A percentile compares a stretch with the other conserved stretches of the same genome.
These are phyloP conservation scores for Casuarina glauca DNA, from an alignment of 306 rosid species.

Conservation along the genomic window DNA sequence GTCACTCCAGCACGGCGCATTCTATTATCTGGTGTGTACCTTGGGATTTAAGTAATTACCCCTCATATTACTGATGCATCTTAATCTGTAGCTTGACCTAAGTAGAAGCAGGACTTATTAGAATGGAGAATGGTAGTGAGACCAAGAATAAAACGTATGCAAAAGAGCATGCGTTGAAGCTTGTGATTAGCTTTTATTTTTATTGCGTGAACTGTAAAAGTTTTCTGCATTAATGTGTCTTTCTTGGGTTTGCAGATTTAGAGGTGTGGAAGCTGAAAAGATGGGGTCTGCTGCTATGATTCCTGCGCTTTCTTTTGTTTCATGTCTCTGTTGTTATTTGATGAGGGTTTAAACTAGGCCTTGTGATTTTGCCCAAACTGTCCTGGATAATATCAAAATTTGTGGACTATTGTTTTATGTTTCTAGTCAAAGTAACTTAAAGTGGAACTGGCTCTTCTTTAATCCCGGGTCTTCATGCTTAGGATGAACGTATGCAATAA, in stretches of 20 bases:
- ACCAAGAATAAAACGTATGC: background rate
- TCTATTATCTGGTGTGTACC: constrained; percentile 62
- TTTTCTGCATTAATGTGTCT: background rate
- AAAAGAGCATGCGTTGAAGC: background rate
- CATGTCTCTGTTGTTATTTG: constrained; percentile 18
- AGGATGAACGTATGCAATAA: constrained; percentile 17
- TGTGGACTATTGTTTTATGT: constrained; percentile 27
- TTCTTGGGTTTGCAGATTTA: constrained; percentile 58
- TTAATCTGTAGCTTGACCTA: too few species aligned
- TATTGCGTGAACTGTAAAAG: background rate
- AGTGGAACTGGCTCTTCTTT: background rate
- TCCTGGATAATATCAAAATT: constrained; percentile 26
- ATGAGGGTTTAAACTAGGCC: constrained; percentile 20
- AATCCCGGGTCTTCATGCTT: background rate
- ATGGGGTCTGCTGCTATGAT: constrained; percentile 22
- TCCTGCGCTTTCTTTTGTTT: constrained; percentile 10
- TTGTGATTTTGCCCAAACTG: background rate
- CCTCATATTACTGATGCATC: too few species aligned
- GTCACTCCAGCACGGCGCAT: constrained; percentile 79
- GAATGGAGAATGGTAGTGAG: too few species aligned
- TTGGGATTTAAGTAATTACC: background rate
- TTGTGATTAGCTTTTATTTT: background rate
- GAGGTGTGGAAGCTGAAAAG: constrained; percentile 28
- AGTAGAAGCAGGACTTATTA: too few species aligned
- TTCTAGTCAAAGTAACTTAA: background rate